Base-by-base conservation (phyloP, 345 rosid species). In the Acer campestre region DNA sequence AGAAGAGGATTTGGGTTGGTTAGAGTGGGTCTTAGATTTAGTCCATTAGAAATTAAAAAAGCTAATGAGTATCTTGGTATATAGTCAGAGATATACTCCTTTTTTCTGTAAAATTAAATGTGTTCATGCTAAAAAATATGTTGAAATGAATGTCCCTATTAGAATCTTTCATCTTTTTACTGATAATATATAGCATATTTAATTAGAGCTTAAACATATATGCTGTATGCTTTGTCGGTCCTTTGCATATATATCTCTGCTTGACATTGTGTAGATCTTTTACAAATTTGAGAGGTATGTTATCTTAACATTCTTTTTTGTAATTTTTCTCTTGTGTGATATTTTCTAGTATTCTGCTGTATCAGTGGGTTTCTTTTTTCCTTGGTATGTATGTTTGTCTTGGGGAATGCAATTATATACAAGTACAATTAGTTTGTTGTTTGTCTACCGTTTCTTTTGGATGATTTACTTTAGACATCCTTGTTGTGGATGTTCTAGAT, bases 271-370 rank as follows among this genome's bases (percentile, higher is more conserved):
- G 25, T 70, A 13, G 13, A 5, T 68, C 48, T 65, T 25, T 73
- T 27, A 59, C 9, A 59, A 29, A 48, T 71, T 29, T 65, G 95
- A 97, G 79, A 95, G 99, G 98, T 93, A 84, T 31, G 2, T 63
- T 61, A 13, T 62, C 55, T 49, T 63, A 18, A 48, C 13, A 20
- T 69, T 63, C 22, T 7, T 49, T 65, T 79, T 49, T 4, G 6
- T 67, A 71, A 61, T 20, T 58, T 67, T 49, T 77, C 12, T 76
- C 61, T 25, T 55, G 18, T 70, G 5, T 16, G 18, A 48, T n/a
- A 22, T 75, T 42, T 61, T 10, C 63, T 64, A 22, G 10, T 13
- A 10, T 31, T 68, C 6, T 51, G n/a, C n/a, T 51, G 17, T 0
- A 2, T 51, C 56, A 51, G 18, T 51, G 18, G 56, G 1, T 51